Percentiles rank a stretch among this genome's conserved stretches.
Conservation (phyloP, 2,329 filamentous ascomycete species). For the Pestalotiopsis sp. region DNA sequence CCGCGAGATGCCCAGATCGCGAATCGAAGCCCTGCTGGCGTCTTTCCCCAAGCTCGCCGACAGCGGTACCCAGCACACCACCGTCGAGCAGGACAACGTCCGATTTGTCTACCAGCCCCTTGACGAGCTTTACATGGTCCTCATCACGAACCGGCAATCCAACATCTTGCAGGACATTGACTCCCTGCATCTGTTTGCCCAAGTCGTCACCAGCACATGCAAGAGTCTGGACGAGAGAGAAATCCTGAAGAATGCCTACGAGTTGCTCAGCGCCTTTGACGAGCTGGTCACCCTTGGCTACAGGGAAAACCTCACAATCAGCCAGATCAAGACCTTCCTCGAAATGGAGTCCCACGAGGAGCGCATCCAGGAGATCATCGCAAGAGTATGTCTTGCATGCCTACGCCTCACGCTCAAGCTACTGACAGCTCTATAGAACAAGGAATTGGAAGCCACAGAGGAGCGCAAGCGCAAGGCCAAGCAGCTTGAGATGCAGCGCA, state of each 20-base stretch:
- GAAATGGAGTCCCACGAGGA: constrained; percentile 99
- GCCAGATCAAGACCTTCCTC: constrained; percentile 98
- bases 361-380: constrained; percentile 97
- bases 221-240: constrained; percentile 94
- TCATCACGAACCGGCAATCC: constrained; percentile 99
- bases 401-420: background rate
- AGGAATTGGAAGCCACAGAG: constrained; percentile 96
- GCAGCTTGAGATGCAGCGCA: constrained; percentile 97
- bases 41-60: constrained; percentile 98
- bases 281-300: constrained; percentile 96
- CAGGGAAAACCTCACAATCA: constrained; percentile 91
- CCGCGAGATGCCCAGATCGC: constrained; percentile 93
- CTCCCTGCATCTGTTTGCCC: constrained; percentile 94
- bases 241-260: constrained; percentile 92
- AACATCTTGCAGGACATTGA: constrained; percentile 99
- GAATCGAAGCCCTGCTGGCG: constrained; percentile 93
- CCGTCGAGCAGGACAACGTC: constrained; percentile 98
- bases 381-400: constrained; percentile 60
- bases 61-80: constrained; percentile 95
- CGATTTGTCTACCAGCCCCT: constrained; percentile 99
- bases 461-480: constrained; percentile 99
- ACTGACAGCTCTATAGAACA: constrained; percentile 67
- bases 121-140: constrained; percentile 98
- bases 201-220: constrained; percentile 96
- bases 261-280: constrained; percentile 94